These are phyloP conservation scores for Aspergillus thermomutatus DNA, from an alignment of 2,329 filamentous ascomycete species.

Conservation along the genomic window DNA sequence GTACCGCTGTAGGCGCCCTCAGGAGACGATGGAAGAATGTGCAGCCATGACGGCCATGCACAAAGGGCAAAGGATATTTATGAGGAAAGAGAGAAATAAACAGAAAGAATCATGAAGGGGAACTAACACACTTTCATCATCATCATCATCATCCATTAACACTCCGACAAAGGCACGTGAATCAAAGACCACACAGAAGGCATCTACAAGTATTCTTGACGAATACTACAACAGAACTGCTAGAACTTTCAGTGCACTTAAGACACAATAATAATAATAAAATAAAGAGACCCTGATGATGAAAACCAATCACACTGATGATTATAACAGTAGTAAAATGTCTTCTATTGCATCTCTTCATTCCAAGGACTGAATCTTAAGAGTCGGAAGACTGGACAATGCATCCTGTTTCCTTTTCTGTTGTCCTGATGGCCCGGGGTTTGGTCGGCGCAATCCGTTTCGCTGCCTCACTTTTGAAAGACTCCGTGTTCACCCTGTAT, in stretches of 20 bases:
- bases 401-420: background rate
- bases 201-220: background rate
- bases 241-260: background rate
- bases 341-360: background rate
- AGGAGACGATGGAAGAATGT: background rate
- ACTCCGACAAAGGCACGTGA: background rate
- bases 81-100: background rate
- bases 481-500: slow-evolving; percentile 6
- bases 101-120: background rate
- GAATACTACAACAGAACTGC: background rate
- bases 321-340: background rate
- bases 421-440: slow-evolving; percentile 22
- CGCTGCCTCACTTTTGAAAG: slow-evolving; percentile 36
- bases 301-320: background rate
- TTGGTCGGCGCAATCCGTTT: slow-evolving; percentile 30
- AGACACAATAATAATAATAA: background rate
- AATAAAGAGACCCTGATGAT: background rate
- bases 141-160: background rate
- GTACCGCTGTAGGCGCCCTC: background rate
- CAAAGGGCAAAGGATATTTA: background rate
- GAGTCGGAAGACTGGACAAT: background rate
- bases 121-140: background rate
- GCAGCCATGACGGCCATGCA: background rate
- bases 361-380: background rate
- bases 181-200: background rate